Base-by-base conservation (phyloP, 768 basidiomycete genomes). In the Russula compacta region DNA sequence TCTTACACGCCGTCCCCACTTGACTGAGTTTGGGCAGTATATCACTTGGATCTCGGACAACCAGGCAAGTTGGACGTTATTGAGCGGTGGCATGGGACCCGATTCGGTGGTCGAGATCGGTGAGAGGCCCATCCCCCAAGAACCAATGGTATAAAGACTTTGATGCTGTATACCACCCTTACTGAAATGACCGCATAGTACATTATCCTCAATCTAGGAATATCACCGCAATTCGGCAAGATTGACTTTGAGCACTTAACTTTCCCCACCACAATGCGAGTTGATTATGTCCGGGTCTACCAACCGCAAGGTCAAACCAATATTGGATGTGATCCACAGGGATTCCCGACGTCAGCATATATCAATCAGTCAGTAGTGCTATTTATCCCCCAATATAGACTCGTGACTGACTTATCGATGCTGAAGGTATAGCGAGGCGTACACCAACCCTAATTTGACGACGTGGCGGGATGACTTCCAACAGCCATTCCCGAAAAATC, bases 221-320 rank as follows among this genome's bases (percentile, higher is more conserved):
- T 86, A 66, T 84, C 81, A 5, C 73, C 75, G 24, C 79, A 79
- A 68, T 87, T 87, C 67, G 84, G 83, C 49, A 65, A 67, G 6
- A 79, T 85, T 63, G 83, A 86, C 61, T 73, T 80, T 48, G 73
- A 69, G 1, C 73, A 84, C 59, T 70, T 86, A 21, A 71, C 69
- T 24, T 84, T 83, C 69, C 73, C 73, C 5, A 72, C 84, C n/a
- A 75, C 71, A 17, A 85, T 94, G 87, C 75, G 75, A 57, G 74
- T 94, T 53, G 93, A 95, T 69, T 95, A 84, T 60, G 83, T 95
- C 59, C 82, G 93, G 1, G 87, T 95, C 12, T 88, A 86, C 67
- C 86, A 87, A 66, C 73, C 75, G 29, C 71, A 75, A 54, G 71
- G 74, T 59, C 66, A 70, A 10, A 72, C 76, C 64, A 84, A 84